phyloP scores from a whole-genome alignment of 768 basidiomycete species.

The Suillus tomentosus region DNA sequence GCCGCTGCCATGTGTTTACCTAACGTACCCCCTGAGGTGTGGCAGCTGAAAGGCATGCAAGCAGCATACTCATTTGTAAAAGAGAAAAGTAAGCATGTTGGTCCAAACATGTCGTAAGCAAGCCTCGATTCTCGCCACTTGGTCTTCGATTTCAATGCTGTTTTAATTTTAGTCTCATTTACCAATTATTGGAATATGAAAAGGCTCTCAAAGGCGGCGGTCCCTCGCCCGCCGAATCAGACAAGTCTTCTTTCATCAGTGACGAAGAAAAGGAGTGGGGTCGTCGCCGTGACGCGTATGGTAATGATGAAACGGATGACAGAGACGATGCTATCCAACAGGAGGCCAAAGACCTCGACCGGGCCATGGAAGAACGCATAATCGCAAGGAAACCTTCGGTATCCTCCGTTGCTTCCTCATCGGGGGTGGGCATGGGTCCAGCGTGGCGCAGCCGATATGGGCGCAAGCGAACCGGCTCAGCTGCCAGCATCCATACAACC shows the following conservation, averaged over 20 bases:
- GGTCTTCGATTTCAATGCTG: constrained; percentile 24
- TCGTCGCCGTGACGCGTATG: constrained; percentile 58
- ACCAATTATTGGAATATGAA: constrained; percentile 92
- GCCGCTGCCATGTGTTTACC: constrained; percentile 74
- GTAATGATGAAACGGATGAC: constrained; percentile 46
- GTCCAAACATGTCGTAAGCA: constrained; percentile 94
- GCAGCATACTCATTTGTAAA: constrained; percentile 89
- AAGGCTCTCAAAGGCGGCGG: constrained; percentile 60
- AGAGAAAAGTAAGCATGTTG: constrained; percentile 82
- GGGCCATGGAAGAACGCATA: constrained; percentile 84
- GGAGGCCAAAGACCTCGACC: constrained; percentile 83
- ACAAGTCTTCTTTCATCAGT: constrained; percentile 51
- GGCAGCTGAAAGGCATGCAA: constrained; percentile 85
- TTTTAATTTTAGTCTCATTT: constrained; percentile 68
- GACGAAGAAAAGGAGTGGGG: constrained; percentile 85
- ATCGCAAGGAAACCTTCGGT: constrained; percentile 71
- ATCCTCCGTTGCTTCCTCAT: constrained; percentile 58
- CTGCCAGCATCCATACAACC: constrained; percentile 68
- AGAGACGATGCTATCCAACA: constrained; percentile 61
- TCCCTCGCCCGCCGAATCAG: constrained; percentile 53
- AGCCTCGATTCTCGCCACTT: constrained; percentile 22
- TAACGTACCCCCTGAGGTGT: constrained; percentile 71
- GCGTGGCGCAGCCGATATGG: constrained; percentile 68
- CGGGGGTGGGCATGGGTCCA: constrained; percentile 63
- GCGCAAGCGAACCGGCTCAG: constrained; percentile 73